Base-by-base conservation (phyloP, 352 stramenopile species). In the Phytophthora litchii region DNA sequence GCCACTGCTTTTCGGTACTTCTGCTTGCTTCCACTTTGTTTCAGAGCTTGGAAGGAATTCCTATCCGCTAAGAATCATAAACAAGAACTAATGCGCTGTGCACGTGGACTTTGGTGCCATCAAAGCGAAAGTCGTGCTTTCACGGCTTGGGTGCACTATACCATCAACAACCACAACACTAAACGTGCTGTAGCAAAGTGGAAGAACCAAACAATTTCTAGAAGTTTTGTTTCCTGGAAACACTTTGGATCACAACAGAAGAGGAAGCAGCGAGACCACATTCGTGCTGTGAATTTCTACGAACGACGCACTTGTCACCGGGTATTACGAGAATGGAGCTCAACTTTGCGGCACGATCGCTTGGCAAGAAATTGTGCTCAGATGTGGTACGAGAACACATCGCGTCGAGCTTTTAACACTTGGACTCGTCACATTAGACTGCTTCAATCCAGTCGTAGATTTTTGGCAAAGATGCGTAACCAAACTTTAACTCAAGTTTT, bases 1-100 rank as follows among this genome's bases (percentile, higher is more conserved):
- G 79, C 79, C 2, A 3, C 44, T 8, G 72, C 70, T 0, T 87
- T 84, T 34, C 72, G 66, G 1, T 69, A 74, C 6, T 77, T 83
- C n/a, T 67, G 57, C 8, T 4, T 81, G 0, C 42, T 85, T 1
- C 73, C 73, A 0, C 41, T 51, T 12, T 53, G 61, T 58, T 82
- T 86, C 34, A 7, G 35, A 49, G 34, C 36, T 20, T 64, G 80
- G 80, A 72, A 51, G 32, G 21, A 23, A 0, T 78, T 59, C 25
- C n/a, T 71, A 0, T 4, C 32, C 0, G 10, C 29, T 2, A 49
- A 64, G 20, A 56, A 55, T 2, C 55, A 50, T 3, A 62, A 61
- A 5, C 45, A 53, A 16, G 25, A 56, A 19, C 23, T 79, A 2
- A 3, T 81, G 16, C 35, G 67, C 1, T 64, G 61, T 2, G 76